These are phyloP conservation scores for Ascochyta rabiei DNA, from an alignment of 2,329 filamentous ascomycete genomes.

Conservation along the genomic window DNA sequence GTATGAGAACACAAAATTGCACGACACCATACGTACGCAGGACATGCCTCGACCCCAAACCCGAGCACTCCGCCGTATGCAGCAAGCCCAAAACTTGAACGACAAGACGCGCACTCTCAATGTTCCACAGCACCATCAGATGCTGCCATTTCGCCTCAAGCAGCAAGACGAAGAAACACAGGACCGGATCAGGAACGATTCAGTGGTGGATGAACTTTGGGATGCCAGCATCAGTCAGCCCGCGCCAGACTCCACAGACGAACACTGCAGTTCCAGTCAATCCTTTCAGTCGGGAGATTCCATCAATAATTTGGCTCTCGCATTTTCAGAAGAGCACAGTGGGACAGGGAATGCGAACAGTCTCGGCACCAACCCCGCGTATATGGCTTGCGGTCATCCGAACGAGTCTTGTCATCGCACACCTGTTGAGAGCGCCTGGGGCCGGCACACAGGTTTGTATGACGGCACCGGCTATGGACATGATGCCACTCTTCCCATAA, in stretches of 20 bases:
- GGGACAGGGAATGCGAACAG: neutral
- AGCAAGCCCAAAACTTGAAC: neutral
- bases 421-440: constrained; percentile 18
- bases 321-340: neutral
- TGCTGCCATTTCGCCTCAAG: constrained; percentile 1
- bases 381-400: constrained; percentile 15
- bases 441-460: constrained; percentile 27
- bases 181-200: neutral
- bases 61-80: neutral
- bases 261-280: neutral
- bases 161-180: neutral
- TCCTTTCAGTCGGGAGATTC: neutral
- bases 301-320: neutral
- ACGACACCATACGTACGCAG: neutral
- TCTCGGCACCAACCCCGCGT: neutral
- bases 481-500: constrained; percentile 4
- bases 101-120: neutral
- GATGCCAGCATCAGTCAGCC: constrained; percentile 1
- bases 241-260: neutral
- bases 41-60: neutral
- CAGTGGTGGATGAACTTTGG: neutral
- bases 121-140: neutral
- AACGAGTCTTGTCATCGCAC: neutral
- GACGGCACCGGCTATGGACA: constrained; percentile 35
- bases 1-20: neutral